These are phyloP conservation scores for Panellus pusillus DNA, from an alignment of 768 basidiomycete species.

Conservation along the genomic window DNA sequence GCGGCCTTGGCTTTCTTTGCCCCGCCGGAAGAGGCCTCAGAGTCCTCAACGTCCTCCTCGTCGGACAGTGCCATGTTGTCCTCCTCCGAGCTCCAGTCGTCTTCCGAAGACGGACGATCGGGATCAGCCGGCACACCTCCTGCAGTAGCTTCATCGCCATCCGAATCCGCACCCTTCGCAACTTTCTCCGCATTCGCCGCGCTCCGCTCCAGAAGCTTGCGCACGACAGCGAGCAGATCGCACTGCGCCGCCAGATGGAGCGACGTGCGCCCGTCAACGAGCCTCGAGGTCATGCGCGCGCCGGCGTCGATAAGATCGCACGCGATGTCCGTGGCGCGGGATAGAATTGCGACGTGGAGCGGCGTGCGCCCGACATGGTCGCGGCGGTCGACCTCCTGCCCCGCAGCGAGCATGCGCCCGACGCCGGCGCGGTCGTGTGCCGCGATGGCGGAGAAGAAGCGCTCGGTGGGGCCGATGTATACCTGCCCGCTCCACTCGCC, in stretches of 20 bases:
- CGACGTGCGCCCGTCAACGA: slow-evolving; percentile 56
- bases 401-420: slow-evolving; percentile 39
- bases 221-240: slow-evolving; percentile 40
- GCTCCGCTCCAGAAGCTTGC: slow-evolving; percentile 54
- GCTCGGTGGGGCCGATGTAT: slow-evolving; percentile 54
- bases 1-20: slow-evolving; percentile 9
- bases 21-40: slow-evolving; percentile 19
- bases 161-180: slow-evolving; percentile 25
- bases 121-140: slow-evolving; percentile 6
- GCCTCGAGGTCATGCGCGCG: slow-evolving; percentile 53
- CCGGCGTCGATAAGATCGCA: slow-evolving; percentile 54
- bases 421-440: slow-evolving; percentile 42
- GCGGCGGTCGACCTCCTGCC: slow-evolving; percentile 49
- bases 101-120: slow-evolving; percentile 44
- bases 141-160: slow-evolving; percentile 27
- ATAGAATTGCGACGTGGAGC: slow-evolving; percentile 58
- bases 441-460: slow-evolving; percentile 58
- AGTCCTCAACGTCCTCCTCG: slow-evolving; percentile 22
- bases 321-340: slow-evolving; percentile 45
- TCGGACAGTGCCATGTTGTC: slow-evolving; percentile 33
- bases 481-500: slow-evolving; percentile 66
- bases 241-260: slow-evolving; percentile 59
- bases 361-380: slow-evolving; percentile 64
- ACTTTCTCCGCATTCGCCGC: slow-evolving; percentile 35
- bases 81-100: slow-evolving; percentile 51